These are phyloP conservation scores for Kodamaea arcana DNA, from an alignment of 1,139 yeast species.

Conservation along the genomic window DNA sequence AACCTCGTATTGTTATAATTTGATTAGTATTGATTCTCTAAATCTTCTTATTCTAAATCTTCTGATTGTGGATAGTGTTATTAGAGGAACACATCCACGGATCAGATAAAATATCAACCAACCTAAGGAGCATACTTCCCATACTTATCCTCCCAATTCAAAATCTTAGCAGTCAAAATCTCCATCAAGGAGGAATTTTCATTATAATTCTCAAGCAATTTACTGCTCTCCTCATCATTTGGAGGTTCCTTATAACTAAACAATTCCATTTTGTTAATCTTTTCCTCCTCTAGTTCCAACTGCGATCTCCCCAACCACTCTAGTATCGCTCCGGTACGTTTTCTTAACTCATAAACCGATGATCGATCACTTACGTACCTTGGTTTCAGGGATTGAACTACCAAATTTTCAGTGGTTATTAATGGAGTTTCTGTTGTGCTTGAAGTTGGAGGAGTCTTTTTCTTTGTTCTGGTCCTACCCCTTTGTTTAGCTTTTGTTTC, in stretches of 20 bases:
- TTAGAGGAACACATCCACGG: too few relatives aligned
- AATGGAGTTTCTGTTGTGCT: conserved; percentile 5
- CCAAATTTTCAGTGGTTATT: conserved; percentile 34
- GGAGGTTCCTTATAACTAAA: conserved; percentile 25
- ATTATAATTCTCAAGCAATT: conserved; percentile 43
- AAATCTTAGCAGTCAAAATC: conserved; percentile 59
- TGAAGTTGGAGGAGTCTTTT: conserved; percentile 6
- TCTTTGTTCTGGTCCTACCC: conserved; percentile 8
- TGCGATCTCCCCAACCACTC: conserved; percentile 89
- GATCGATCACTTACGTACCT: conserved; percentile 74
- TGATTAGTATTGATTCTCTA: too few relatives aligned
- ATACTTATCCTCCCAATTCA: conserved; percentile 74
- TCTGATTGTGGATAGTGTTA: too few relatives aligned
- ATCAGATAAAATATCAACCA: too few relatives aligned
- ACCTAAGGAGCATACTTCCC: conserved; percentile 51
- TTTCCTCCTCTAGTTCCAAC: conserved; percentile 71
- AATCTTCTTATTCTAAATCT: too few relatives aligned
- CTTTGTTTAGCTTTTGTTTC: conserved; percentile 13
- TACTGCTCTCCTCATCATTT: conserved; percentile 30
- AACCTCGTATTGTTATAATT: too few relatives aligned
- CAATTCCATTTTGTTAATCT: conserved; percentile 49
- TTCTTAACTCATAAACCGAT: conserved; percentile 74
- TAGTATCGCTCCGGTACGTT: conserved; percentile 82
- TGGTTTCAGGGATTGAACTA: conserved; percentile 74
- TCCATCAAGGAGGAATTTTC: conserved; percentile 67